phyloP scores from a whole-genome alignment of 768 basidiomycete genomes.

The Hypholoma sublateritium region DNA sequence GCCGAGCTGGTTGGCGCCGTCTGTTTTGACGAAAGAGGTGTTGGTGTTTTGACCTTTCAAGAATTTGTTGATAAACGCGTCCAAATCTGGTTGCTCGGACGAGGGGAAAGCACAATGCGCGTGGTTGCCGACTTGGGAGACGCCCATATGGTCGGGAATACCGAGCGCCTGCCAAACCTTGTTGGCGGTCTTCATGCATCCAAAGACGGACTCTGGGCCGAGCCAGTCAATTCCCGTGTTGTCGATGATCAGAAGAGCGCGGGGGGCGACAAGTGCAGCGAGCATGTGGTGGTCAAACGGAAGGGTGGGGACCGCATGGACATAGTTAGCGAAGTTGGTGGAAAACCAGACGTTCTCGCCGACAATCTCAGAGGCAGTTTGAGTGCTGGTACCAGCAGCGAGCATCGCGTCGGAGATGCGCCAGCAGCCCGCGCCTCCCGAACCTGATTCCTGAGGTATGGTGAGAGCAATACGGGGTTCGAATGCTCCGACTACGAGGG shows the following conservation, averaged over 20 bases:
- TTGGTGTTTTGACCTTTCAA: slow-evolving; percentile 46
- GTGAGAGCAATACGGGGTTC: slow-evolving; percentile 59
- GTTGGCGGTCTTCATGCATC: slow-evolving; percentile 50
- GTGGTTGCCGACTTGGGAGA: slow-evolving; percentile 54
- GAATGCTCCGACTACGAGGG: slow-evolving; percentile 57
- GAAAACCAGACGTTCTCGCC: slow-evolving; percentile 66
- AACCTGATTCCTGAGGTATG: slow-evolving; percentile 63
- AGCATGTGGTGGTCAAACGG: slow-evolving; percentile 63
- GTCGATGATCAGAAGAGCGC: slow-evolving; percentile 51
- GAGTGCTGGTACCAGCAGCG: slow-evolving; percentile 40
- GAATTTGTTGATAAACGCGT: slow-evolving; percentile 58
- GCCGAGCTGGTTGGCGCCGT: slow-evolving; percentile 38
- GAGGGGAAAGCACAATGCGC: slow-evolving; percentile 57
- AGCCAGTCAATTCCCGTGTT: slow-evolving; percentile 60
- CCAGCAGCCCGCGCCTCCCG: slow-evolving; percentile 62
- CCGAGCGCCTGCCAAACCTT: slow-evolving; percentile 53
- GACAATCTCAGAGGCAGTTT: slow-evolving; percentile 59
- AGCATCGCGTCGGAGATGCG: slow-evolving; percentile 52
- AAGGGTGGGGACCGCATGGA: slow-evolving; percentile 42
- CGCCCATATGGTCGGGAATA: slow-evolving; percentile 45
- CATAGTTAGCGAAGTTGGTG: slow-evolving; percentile 45
- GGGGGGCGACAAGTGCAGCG: slow-evolving; percentile 54
- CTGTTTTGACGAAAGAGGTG: slow-evolving; percentile 46
- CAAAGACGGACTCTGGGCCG: slow-evolving; percentile 48
- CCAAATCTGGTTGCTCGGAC: slow-evolving; percentile 40